Evolutionary conservation across 2,329 filamentous ascomycete genomes (phyloP).

Genomic region (Gaeumannomyces sp.): DNA sequence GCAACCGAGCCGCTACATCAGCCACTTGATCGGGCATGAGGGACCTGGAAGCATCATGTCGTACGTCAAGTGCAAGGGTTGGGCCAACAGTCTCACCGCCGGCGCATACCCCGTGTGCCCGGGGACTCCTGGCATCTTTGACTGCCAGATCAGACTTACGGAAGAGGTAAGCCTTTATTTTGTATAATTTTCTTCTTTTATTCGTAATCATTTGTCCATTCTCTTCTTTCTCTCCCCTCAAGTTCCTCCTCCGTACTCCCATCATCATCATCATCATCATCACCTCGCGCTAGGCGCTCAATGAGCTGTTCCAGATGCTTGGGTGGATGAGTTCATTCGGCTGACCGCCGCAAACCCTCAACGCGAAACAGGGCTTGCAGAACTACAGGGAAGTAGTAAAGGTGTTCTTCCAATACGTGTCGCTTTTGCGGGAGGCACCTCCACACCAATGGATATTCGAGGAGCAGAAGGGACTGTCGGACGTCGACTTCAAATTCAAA

Average conservation of each 20-base stretch:
- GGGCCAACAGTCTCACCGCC: conserved; percentile 77
- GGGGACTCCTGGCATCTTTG: conserved; percentile 70
- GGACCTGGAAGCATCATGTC: conserved; percentile 88
- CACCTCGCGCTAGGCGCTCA: not conserved
- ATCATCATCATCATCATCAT: not conserved
- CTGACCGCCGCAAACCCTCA: not conserved
- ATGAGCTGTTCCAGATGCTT: not conserved
- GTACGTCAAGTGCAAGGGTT: conserved; percentile 83
- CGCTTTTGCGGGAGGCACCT: conserved; percentile 70
- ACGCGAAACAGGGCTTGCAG: conserved; percentile 50
- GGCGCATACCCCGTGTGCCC: conserved; percentile 72
- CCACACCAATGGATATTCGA: conserved; percentile 92
- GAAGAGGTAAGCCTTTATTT: conserved; percentile 55
- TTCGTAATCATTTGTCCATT: not conserved
- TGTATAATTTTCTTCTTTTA: conserved; percentile 6
- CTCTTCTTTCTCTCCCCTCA: not conserved
- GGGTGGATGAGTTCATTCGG: too few relatives aligned
- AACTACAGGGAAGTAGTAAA: conserved; percentile 79
- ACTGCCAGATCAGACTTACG: conserved; percentile 71
- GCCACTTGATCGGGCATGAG: conserved; percentile 86
- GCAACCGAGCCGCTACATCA: conserved; percentile 79
- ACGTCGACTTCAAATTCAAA: conserved; percentile 91
- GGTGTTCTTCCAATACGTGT: conserved; percentile 84
- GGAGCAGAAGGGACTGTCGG: conserved; percentile 82
- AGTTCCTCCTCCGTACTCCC: not conserved